Conservation (phyloP, 1,139 yeast species). For the Arxiozyma heterogenica region DNA sequence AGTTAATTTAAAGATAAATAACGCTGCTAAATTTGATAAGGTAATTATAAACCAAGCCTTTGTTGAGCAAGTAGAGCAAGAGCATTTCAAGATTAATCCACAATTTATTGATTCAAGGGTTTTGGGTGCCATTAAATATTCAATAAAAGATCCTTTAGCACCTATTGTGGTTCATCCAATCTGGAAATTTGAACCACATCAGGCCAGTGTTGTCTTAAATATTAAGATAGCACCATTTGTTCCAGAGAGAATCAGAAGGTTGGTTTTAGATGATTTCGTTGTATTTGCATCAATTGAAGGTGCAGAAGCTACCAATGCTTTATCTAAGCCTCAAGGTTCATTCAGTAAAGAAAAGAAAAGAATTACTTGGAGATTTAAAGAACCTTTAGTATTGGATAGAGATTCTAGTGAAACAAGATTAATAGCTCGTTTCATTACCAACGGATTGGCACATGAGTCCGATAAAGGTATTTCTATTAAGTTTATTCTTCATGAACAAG, state of each 20-base stretch:
- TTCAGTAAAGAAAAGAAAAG: constrained; percentile 77
- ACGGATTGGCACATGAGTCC: constrained; percentile 52
- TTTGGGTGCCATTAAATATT: constrained; percentile 66
- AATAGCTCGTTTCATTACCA: constrained; percentile 64
- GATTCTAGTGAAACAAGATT: constrained; percentile 45
- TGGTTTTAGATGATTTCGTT: constrained; percentile 51
- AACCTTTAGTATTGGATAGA: constrained; percentile 35
- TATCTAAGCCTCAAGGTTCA: constrained; percentile 84
- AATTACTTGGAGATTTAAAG: constrained; percentile 69
- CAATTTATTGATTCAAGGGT: constrained; percentile 44
- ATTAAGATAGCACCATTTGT: constrained; percentile 35
- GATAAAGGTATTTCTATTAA: constrained; percentile 63
- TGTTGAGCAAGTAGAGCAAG: constrained; percentile 30
- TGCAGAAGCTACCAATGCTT: constrained; percentile 53
- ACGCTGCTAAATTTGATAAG: constrained; percentile 28
- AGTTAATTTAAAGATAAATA: constrained; percentile 30
- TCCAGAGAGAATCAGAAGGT: constrained; percentile 39
- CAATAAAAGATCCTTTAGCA: constrained; percentile 41
- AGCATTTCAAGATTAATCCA: constrained; percentile 31
- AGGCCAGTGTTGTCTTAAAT: constrained; percentile 74
- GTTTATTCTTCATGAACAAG: constrained; percentile 37
- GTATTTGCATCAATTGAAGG: constrained; percentile 57
- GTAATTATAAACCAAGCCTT: constrained; percentile 33
- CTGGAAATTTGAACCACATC: constrained; percentile 81
- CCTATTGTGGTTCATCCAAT: constrained; percentile 74